phyloP scores from a whole-genome alignment of 169 alveolate genomes.

The Eimeria necatrix region DNA sequence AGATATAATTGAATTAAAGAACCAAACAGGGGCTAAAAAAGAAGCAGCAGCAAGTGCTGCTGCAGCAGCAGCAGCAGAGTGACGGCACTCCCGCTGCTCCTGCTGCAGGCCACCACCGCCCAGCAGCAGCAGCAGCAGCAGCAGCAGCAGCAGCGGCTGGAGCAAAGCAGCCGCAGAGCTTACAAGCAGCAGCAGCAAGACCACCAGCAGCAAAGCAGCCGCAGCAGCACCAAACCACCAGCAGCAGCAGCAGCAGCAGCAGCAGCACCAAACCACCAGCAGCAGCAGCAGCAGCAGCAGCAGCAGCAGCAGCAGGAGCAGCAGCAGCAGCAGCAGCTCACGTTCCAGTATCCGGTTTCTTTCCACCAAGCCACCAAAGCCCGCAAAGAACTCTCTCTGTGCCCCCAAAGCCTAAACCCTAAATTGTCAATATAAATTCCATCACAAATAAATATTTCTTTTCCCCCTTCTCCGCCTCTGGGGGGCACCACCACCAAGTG shows the following conservation, averaged over 20 bases:
- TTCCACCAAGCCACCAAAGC: constrained; percentile 90
- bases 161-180: too few species aligned
- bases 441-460: constrained; percentile 60
- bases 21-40: too few species aligned
- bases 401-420: constrained; percentile 88
- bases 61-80: too few species aligned
- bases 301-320: background rate
- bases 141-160: too few species aligned
- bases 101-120: background rate
- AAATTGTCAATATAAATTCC: constrained; percentile 89
- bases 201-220: too few species aligned
- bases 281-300: background rate
- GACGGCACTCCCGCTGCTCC: background rate
- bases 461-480: constrained; percentile 13
- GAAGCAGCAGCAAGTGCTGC: too few species aligned
- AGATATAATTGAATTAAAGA: too few species aligned
- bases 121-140: too few species aligned
- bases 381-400: constrained; percentile 83
- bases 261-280: too few species aligned
- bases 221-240: too few species aligned
- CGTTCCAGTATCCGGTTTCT: constrained; percentile 90
- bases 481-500: constrained; percentile 90
- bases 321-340: background rate
- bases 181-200: too few species aligned
- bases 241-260: too few species aligned